phyloP scores from a whole-genome alignment of 2,329 filamentous ascomycete species.

The Septoria petroselini region DNA sequence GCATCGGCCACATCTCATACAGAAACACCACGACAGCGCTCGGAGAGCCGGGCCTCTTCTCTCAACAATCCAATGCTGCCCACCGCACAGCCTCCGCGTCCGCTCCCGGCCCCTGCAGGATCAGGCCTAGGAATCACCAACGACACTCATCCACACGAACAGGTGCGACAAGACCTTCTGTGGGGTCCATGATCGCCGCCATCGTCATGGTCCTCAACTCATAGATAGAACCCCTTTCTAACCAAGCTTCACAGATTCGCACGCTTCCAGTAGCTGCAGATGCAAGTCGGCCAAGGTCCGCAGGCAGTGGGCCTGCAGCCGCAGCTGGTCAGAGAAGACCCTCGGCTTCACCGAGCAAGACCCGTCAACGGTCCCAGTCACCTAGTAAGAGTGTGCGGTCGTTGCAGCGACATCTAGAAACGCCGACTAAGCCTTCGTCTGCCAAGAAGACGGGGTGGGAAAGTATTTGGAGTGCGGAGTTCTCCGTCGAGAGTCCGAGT shows the following conservation, averaged over 20 bases:
- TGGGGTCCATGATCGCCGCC: constrained; percentile 39
- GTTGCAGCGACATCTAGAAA: constrained; percentile 31
- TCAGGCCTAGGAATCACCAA: constrained; percentile 22
- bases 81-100: constrained; percentile 8
- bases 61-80: constrained; percentile 16
- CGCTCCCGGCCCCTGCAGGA: constrained; percentile 17
- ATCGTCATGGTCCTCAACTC: constrained; percentile 2
- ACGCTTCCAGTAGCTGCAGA: constrained; percentile 15
- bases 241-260: constrained; percentile 19
- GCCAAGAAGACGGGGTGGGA: constrained; percentile 31
- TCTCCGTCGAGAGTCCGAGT: constrained; percentile 35
- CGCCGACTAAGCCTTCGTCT: constrained; percentile 18
- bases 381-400: constrained; percentile 36
- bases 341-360: constrained; percentile 18
- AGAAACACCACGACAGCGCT: constrained; percentile 22
- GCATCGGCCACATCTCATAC: constrained; percentile 15
- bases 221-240: constrained; percentile 7
- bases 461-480: constrained; percentile 35
- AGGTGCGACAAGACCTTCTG: constrained; percentile 28
- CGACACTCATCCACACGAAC: constrained; percentile 25
- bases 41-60: constrained; percentile 27
- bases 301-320: not conserved
- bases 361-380: constrained; percentile 29
- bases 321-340: constrained; percentile 8
- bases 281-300: constrained; percentile 1